phyloP scores from a whole-genome alignment of 2,329 filamentous ascomycete species.

The Fusarium sp. region DNA sequence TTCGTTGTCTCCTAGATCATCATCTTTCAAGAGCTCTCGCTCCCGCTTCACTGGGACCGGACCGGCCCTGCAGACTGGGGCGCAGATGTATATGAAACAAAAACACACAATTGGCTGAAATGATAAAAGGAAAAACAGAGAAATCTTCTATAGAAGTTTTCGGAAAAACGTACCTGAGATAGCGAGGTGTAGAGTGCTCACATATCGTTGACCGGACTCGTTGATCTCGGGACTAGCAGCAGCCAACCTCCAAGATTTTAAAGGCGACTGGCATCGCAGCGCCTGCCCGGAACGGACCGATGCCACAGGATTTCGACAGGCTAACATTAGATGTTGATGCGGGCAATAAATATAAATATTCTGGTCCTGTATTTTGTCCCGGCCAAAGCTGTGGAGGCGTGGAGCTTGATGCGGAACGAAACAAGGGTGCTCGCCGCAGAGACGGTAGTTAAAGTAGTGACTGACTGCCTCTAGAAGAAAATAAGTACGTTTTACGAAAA shows the following conservation, averaged over 20 bases:
- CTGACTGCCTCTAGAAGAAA: not conserved
- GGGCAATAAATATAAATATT: not conserved
- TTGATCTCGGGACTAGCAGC: slow-evolving; percentile 1
- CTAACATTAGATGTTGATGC: slow-evolving; percentile 32
- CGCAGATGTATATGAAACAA: slow-evolving; percentile 3
- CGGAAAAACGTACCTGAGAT: slow-evolving; percentile 42
- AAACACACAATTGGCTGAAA: slow-evolving; percentile 24
- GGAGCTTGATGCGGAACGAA: slow-evolving; percentile 25
- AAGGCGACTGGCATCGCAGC: slow-evolving; percentile 29
- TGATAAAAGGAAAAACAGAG: slow-evolving; percentile 12
- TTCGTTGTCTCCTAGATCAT: not conserved
- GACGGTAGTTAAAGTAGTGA: slow-evolving; percentile 16
- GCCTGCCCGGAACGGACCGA: slow-evolving; percentile 32
- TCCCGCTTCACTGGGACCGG: slow-evolving; percentile 42
- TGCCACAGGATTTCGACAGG: slow-evolving; percentile 38
- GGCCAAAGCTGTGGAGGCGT: slow-evolving; percentile 23
- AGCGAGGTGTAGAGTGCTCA: slow-evolving; percentile 33
- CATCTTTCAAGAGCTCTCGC: slow-evolving; percentile 16
- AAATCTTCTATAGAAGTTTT: slow-evolving; percentile 31
- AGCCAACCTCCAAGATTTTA: slow-evolving; percentile 16
- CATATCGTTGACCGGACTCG: slow-evolving; percentile 30
- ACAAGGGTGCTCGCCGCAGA: slow-evolving; percentile 15
- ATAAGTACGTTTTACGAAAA: not conserved
- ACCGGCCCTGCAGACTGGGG: slow-evolving; percentile 43
- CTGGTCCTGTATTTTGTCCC: not conserved